A percentile compares a stretch with the other conserved stretches of the same genome.
Evolutionary conservation across 768 basidiomycete genomes (phyloP).

Genomic region (Pisolithus orientalis): DNA sequence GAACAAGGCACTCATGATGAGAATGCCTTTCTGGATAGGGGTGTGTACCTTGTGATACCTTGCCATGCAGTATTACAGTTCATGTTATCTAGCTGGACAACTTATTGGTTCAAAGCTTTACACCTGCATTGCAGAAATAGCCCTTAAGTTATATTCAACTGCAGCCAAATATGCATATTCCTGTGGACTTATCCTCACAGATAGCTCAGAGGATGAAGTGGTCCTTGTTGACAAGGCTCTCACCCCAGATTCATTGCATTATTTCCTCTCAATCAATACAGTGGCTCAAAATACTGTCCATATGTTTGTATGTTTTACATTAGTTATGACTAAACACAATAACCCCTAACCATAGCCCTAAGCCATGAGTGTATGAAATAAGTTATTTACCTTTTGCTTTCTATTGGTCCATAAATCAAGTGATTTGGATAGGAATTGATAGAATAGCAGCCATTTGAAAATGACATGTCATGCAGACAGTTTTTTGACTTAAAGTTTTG

Average conservation of each 20-base stretch:
- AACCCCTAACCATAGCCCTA: too few relatives aligned
- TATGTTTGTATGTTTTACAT: too few relatives aligned
- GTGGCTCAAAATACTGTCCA: too few relatives aligned
- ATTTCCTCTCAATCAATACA: constrained; percentile 79
- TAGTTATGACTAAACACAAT: too few relatives aligned
- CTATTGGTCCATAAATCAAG: too few relatives aligned
- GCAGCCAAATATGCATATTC: constrained; percentile 70
- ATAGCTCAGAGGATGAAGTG: constrained; percentile 45
- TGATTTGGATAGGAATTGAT: too few relatives aligned
- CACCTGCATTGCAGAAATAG: constrained; percentile 47
- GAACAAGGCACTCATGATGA: constrained; percentile 93
- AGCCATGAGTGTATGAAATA: too few relatives aligned
- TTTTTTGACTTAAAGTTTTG: too few relatives aligned
- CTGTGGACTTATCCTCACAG: constrained; percentile 87
- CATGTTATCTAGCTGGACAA: constrained; percentile 41
- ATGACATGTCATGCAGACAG: too few relatives aligned
- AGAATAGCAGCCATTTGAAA: too few relatives aligned
- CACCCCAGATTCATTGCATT: constrained; percentile 97
- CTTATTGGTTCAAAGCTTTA: constrained; percentile 66
- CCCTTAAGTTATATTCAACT: constrained; percentile 62
- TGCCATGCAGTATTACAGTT: background rate
- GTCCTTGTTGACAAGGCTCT: constrained; percentile 95
- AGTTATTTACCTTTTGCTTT: too few relatives aligned
- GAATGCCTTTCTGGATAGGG: constrained; percentile 83
- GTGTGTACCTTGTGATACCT: constrained; percentile 29